Conservation (phyloP, 805 yeast species). For the Saccharomycopsis sp. region DNA sequence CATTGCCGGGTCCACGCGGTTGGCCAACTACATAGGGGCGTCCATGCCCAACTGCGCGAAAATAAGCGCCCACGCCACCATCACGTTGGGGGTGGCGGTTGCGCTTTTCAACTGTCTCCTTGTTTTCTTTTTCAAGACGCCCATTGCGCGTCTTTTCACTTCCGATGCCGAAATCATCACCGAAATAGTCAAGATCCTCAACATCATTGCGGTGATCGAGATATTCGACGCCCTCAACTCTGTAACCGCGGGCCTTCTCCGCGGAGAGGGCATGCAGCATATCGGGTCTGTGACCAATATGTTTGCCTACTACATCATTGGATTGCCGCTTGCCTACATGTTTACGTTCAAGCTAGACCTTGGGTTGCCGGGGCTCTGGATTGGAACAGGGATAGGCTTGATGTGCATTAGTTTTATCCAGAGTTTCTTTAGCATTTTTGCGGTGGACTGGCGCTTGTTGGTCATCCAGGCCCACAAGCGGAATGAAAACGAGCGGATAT, state of each 20-base stretch:
- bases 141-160: conserved; percentile 51
- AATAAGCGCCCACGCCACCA: conserved; percentile 38
- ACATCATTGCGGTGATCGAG: conserved; percentile 63
- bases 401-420: conserved; percentile 43
- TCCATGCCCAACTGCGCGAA: conserved; percentile 39
- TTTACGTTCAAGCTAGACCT: conserved; percentile 46
- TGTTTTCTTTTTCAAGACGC: conserved; percentile 34
- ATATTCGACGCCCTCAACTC: conserved; percentile 64
- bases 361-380: conserved; percentile 58
- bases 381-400: conserved; percentile 50
- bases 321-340: conserved; percentile 52
- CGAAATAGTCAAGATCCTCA: conserved; percentile 45
- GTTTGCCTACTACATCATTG: conserved; percentile 52
- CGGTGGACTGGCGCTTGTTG: conserved; percentile 15
- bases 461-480: conserved; percentile 13
- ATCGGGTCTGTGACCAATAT: conserved; percentile 55
- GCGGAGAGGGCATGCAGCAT: conserved; percentile 73
- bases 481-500: conserved; percentile 13
- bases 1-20: conserved; percentile 68
- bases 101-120: conserved; percentile 21
- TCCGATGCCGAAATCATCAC: conserved; percentile 49
- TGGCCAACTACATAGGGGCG: conserved; percentile 73
- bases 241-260: conserved; percentile 64
- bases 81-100: conserved; percentile 29
- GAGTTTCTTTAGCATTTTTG: conserved; percentile 18